Conservation (phyloP, 306 rosid species). For the Canavalia gladiata region DNA sequence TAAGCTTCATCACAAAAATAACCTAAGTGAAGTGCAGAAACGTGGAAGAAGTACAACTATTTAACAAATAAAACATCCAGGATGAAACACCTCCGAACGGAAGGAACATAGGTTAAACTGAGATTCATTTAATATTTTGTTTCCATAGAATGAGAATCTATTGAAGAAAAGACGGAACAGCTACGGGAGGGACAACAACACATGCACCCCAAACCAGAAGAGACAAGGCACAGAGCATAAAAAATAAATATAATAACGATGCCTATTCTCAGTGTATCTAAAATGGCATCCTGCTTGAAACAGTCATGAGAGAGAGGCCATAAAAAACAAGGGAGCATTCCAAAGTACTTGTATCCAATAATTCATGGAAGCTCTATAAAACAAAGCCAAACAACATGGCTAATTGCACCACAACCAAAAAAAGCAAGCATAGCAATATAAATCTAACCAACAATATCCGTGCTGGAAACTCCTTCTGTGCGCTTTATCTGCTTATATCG, state of each 20-base stretch:
- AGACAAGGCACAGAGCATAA: background rate
- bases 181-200: background rate
- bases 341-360: constrained; percentile 15
- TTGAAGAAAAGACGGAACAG: background rate
- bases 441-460: constrained; percentile 91
- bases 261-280: background rate
- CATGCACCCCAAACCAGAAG: background rate
- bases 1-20: constrained; percentile 5
- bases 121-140: constrained; percentile 4
- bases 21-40: background rate
- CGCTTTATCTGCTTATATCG: constrained; percentile 99
- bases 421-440: constrained; percentile 22
- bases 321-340: background rate
- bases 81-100: background rate
- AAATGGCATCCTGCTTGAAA: background rate
- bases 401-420: constrained; percentile 24
- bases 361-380: background rate
- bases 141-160: background rate
- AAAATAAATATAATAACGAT: background rate
- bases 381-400: background rate
- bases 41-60: background rate
- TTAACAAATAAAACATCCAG: background rate
- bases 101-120: constrained; percentile 1
- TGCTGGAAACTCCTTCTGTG: constrained; percentile 99
- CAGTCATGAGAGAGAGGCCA: background rate